A percentile compares a stretch with the other conserved stretches of the same genome.
These are phyloP conservation scores for Lactuca saligna DNA, from an alignment of 129 eudicot genomes.

Conservation along the genomic window DNA sequence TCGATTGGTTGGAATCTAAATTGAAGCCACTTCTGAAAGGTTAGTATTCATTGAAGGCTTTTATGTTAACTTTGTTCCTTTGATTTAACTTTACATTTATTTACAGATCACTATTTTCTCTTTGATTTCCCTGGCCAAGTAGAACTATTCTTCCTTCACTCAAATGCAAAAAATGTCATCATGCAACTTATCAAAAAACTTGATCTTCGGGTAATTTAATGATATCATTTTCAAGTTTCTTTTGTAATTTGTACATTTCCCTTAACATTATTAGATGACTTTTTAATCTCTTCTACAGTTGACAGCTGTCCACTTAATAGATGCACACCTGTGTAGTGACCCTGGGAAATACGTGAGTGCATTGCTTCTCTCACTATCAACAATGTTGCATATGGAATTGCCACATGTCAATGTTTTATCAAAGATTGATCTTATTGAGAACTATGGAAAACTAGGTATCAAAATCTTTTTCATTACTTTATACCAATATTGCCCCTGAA, in stretches of 20 bases:
- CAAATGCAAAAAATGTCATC: constrained; percentile 74
- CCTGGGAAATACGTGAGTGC: constrained; percentile 93
- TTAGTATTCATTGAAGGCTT: constrained; percentile 32
- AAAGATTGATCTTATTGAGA: constrained; percentile 87
- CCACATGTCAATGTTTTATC: constrained; percentile 80
- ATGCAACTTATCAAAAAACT: constrained; percentile 76
- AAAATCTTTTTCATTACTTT: background rate
- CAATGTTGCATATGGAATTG: constrained; percentile 84
- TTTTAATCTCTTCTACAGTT: constrained; percentile 47
- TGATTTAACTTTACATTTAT: background rate
- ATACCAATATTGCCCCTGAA: background rate
- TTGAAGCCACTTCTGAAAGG: constrained; percentile 88
- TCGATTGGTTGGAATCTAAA: constrained; percentile 87
- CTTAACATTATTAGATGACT: background rate
- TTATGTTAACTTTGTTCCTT: background rate
- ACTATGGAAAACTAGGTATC: constrained; percentile 82
- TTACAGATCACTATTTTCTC: constrained; percentile 90
- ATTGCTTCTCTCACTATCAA: constrained; percentile 81
- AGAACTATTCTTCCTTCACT: constrained; percentile 89
- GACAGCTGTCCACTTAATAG: constrained; percentile 83
- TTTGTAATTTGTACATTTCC: no score
- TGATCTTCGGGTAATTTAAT: constrained; percentile 62
- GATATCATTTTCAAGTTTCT: background rate
- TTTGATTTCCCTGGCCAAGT: constrained; percentile 98
- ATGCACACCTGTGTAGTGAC: constrained; percentile 93